Evolutionary conservation across 2,329 filamentous ascomycete genomes (phyloP).

Genomic region (Thermochaetoides dissita): DNA sequence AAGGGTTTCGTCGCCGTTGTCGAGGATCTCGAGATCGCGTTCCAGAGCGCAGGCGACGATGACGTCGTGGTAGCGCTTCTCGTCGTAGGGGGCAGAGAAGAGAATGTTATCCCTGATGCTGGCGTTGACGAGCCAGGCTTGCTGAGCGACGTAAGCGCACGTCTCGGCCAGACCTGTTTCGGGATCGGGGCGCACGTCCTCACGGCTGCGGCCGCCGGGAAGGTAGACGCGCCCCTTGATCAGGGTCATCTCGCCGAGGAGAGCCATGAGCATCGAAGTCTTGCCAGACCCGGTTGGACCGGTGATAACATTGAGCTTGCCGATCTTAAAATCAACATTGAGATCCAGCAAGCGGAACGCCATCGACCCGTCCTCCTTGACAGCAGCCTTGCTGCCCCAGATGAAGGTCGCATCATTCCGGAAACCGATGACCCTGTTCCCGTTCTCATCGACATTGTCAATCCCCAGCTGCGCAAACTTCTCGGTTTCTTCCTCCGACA

Average conservation of each 20-base stretch:
- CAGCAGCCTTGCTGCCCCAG: slow-evolving; percentile 63
- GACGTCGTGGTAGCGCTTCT: slow-evolving; percentile 73
- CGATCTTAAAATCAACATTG: slow-evolving; percentile 68
- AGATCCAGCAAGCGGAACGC: slow-evolving; percentile 75
- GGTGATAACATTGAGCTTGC: slow-evolving; percentile 81
- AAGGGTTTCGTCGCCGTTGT: slow-evolving; percentile 80
- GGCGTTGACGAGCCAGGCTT: slow-evolving; percentile 92
- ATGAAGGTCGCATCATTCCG: slow-evolving; percentile 69
- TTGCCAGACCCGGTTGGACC: slow-evolving; percentile 92
- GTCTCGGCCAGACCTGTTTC: slow-evolving; percentile 80
- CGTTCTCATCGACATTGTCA: slow-evolving; percentile 53
- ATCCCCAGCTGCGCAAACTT: slow-evolving; percentile 77
- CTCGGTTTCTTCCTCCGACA: slow-evolving; percentile 86
- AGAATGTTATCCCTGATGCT: slow-evolving; percentile 93
- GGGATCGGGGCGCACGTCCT: slow-evolving; percentile 69
- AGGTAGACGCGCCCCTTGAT: slow-evolving; percentile 69
- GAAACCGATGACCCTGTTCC: slow-evolving; percentile 69
- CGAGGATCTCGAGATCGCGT: slow-evolving; percentile 81
- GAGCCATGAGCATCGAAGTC: slow-evolving; percentile 87
- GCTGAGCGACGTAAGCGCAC: slow-evolving; percentile 90
- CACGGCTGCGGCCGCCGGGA: slow-evolving; percentile 71
- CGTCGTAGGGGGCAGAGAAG: slow-evolving; percentile 69
- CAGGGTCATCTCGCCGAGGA: slow-evolving; percentile 90
- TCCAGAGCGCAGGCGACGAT: slow-evolving; percentile 83
- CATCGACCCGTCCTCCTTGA: slow-evolving; percentile 50